Base-by-base conservation (phyloP, 176 grass and related monocot genomes). In the Hyparrhenia diplandra region DNA sequence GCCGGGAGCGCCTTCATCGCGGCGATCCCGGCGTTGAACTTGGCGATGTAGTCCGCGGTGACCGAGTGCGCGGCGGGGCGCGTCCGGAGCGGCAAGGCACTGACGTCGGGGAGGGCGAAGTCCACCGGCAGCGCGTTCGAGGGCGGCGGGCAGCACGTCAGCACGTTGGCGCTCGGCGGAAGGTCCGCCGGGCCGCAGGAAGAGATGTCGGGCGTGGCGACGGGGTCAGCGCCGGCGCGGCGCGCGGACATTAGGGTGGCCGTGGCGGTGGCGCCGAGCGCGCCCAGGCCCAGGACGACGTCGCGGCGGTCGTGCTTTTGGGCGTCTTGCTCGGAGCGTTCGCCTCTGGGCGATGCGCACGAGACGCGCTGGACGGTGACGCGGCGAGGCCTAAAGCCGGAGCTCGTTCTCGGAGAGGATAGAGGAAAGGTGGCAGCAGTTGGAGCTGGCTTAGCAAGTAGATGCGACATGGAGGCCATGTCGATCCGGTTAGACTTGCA, bases 1-100 rank as follows among this genome's bases (percentile, higher is more conserved):
- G 84, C 81, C 2, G 91, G 87, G 39, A 93, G 80, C 25, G 58
- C 77, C 55, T 77, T 84, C 91, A 93, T 93, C 36, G 83, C 83
- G 39, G 83, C 87, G 42, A 93, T 17, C 31, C 87, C 91, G 74
- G 86, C 83, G 13, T 30, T 30, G 76, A 89, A 87, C 85, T 87
- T 93, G 28, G 84, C 84, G 18, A 85, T 35, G 70, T 93, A 89
- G 32, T 82, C 84, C 16, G 81, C 55, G 67, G 72, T n/a, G 31
- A 78, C 87, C 4, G 62, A 31, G 69, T 93, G 91, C 34, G 91
- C 87, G 8, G 91, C 84, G 1, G 87, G 91, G 59, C 91, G 84
- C 73, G 86, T 73, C 42, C 91, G 91, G 28, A 93, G 81, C 13
- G 84, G 84, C 5, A 36, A 10, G 2, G 84, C 2, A 32, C 10